phyloP scores from a whole-genome alignment of 2,329 filamentous ascomycete genomes.

The Exophiala viscosa region DNA sequence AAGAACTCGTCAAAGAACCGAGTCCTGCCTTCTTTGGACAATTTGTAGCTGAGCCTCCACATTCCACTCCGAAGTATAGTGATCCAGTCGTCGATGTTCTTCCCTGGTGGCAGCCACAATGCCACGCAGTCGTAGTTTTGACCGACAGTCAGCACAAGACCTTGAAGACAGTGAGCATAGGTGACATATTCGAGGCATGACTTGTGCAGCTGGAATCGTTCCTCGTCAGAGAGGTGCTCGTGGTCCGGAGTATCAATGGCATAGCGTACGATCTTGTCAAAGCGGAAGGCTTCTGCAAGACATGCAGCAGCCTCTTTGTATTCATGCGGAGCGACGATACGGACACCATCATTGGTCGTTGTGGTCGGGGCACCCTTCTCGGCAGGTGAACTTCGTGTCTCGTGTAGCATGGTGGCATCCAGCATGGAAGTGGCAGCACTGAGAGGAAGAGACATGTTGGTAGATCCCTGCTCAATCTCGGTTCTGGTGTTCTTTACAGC shows the following conservation, averaged over 20 bases:
- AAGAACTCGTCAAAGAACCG: constrained; percentile 77
- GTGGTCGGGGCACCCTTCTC: constrained; percentile 13
- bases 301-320: constrained; percentile 67
- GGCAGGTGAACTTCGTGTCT: constrained; percentile 23
- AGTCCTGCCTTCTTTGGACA: constrained; percentile 65
- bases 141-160: constrained; percentile 70
- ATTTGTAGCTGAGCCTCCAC: constrained; percentile 72
- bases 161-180: constrained; percentile 70
- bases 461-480: no score
- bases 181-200: constrained; percentile 74
- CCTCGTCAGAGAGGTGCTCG: constrained; percentile 58
- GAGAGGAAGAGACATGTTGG: constrained; percentile 27
- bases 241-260: constrained; percentile 65
- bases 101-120: constrained; percentile 74
- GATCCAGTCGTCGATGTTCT: constrained; percentile 68
- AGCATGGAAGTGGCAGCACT: constrained; percentile 24
- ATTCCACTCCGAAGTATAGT: constrained; percentile 70
- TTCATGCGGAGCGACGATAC: constrained; percentile 62
- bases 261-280: constrained; percentile 71
- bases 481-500: background rate
- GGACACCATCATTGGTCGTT: constrained; percentile 56
- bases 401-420: constrained; percentile 25
- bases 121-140: constrained; percentile 73
- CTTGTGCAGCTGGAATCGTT: constrained; percentile 72
- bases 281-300: constrained; percentile 72